Evolutionary conservation across 2,329 filamentous ascomycete species (phyloP), one percentile per base, ranked within the genome.

Genomic region (Keithomyces neogunnii): DNA sequence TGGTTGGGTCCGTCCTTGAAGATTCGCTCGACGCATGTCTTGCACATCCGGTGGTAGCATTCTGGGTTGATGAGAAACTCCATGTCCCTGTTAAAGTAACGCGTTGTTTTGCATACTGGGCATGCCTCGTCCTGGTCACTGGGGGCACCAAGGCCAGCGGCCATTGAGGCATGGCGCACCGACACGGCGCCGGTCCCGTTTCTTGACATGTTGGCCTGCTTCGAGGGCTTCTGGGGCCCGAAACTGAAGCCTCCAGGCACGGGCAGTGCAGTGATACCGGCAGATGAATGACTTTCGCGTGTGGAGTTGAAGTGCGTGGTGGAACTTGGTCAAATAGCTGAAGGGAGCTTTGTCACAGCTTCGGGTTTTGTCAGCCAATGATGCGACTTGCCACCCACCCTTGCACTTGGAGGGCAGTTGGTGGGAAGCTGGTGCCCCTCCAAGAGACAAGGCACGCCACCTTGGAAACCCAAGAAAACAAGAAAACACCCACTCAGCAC

Each of bases 21-120:
- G 61, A 97, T 88, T 51, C 92, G 87, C 69, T 92, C 88, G 42
- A 97, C 91, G 73, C 93, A 99, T 52, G 88, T 91, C 67, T 89
- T 86, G 76, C 93, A 99, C 89, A 99, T 97, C 60, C 89, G 89
- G 76, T 99, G 93, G 76, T 99, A 99, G 80, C 93, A 99, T 76
- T 95, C 90, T 7, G 92, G 89, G 68, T 97, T 96, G 73, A 99
- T 91, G 60, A 93, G 86, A 72, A 99, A 97, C 57, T 86, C 81
- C 81, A 99, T 91, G 72, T 90, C 86, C 55, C 84, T 85, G 75
- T 96, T 96, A 63, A 97, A 86, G 75, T 97, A 97, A 57, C 90
- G 88, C 54, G 88, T 89, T 53, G 90, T 95, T 73, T 96, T 96
- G 86, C 93, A 99, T 60, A 97, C 89, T 52, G 92, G 93, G 73